Evolutionary conservation across 495 filamentous ascomycete species (phyloP), one percentile per base, ranked within the genome.

Genomic region (Aspergillus cavernicola): DNA sequence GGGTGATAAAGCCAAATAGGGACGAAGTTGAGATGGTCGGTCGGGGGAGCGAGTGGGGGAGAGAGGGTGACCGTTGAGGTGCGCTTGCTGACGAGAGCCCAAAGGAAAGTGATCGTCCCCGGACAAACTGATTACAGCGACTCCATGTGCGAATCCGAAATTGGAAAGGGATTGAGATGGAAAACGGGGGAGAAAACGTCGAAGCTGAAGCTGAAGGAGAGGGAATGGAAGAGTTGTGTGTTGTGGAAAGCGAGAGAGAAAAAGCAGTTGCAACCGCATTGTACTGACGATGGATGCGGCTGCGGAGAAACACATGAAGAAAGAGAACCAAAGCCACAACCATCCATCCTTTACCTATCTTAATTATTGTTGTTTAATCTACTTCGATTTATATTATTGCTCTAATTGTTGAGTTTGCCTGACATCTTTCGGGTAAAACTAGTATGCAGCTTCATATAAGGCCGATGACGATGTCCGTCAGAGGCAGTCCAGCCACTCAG

Each of bases 91-190:
- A 64, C 55, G 46, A 56, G 57, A 51, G 61, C 52, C 40, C 46
- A 50, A 51, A 52, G 41, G 45, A 42, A 52, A 55, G 33, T 32
- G 50, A 52, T 48, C 52, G 57, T 42, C 52, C 8, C 29, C n/a
- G 35, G 23, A 26, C 42, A 57, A 45, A 53, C 50, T 22, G 24
- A 28, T 59, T 45, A 52, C 56, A 49, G 29, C 20, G 38, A 24
- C 55, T 45, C 49, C 57, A 60, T 60, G 28, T 50, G 51, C 41
- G 31, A 41, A 15, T 29, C 50, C 32, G 37, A 50, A 53, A 41
- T 29, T 42, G 28, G 20, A 52, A 53, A 42, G 37, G 39, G 40
- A 45, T 72, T 55, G 44, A 28, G 12, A 69, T 74, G 55, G 74
- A 72, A 70, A 62, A 64, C 15, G 66, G 64, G 28, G 37, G 41